Percentiles rank a stretch among this genome's conserved stretches.
phyloP scores from a whole-genome alignment of 1,139 yeast genomes.

The Meyerozyma smithsonii region DNA sequence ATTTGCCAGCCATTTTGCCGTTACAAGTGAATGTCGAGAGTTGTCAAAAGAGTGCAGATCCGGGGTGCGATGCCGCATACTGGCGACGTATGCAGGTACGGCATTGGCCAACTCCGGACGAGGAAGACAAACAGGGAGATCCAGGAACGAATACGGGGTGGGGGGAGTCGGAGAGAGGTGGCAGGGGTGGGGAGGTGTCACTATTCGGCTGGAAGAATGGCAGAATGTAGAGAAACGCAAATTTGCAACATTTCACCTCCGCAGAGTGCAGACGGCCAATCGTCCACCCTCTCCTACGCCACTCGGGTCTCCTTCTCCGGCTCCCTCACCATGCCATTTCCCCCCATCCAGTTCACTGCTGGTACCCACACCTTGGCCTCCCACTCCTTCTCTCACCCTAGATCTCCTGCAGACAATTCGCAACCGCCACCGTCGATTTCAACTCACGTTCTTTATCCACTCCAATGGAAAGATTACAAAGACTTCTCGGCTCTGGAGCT shows the following conservation, averaged over 20 bases:
- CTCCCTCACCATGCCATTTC: too few relatives aligned
- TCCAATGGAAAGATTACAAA: conserved; percentile 68
- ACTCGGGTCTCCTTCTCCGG: neutral
- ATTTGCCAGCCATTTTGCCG: conserved; percentile 32
- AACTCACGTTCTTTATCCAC: neutral
- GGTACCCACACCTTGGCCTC: too few relatives aligned
- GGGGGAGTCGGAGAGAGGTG: neutral
- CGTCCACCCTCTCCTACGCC: too few relatives aligned
- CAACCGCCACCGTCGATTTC: conserved; percentile 1
- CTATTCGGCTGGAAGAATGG: too few relatives aligned
- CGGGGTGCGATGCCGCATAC: neutral
- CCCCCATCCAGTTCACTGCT: too few relatives aligned
- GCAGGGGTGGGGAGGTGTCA: neutral
- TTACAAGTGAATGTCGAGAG: too few relatives aligned
- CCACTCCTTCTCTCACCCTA: neutral
- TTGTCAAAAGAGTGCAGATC: neutral
- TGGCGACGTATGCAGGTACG: neutral
- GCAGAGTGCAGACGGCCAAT: too few relatives aligned
- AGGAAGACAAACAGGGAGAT: too few relatives aligned
- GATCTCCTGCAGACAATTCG: neutral
- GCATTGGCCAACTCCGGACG: neutral
- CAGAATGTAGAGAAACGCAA: too few relatives aligned
- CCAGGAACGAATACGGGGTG: neutral
- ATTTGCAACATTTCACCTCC: too few relatives aligned
- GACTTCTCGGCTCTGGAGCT: conserved; percentile 61